Conservation (phyloP, 1,284 basidiomycete genomes). For the Irpex sp. region DNA sequence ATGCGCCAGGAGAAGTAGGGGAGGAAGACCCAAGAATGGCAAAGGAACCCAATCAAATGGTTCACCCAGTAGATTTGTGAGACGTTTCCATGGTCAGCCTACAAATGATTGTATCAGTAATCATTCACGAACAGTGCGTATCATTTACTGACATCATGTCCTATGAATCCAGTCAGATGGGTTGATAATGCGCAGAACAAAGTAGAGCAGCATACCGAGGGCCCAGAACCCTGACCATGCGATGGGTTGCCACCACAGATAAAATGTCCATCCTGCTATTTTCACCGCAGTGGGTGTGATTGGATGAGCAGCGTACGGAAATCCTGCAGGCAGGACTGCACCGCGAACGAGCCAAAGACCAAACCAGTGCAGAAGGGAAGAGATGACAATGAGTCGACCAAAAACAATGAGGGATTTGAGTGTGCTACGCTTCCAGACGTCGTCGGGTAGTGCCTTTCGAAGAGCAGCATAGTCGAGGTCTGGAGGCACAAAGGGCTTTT, state of each 20-base stretch:
- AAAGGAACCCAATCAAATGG: background rate
- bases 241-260: background rate
- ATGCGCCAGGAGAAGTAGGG: conserved; percentile 39
- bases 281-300: background rate
- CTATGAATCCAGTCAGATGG: background rate
- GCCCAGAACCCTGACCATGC: background rate
- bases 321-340: background rate
- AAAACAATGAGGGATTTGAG: background rate
- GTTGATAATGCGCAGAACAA: background rate
- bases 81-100: background rate
- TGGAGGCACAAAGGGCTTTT: background rate
- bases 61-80: background rate
- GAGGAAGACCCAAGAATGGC: background rate
- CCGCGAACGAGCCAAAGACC: background rate
- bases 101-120: background rate
- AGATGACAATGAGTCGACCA: background rate
- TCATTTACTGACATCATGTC: background rate
- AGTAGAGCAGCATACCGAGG: background rate
- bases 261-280: background rate
- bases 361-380: background rate
- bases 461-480: background rate
- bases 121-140: background rate
- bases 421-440: background rate
- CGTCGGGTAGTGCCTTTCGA: background rate
- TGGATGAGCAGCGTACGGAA: background rate